Evolutionary conservation across 768 basidiomycete species (phyloP).

Genomic region (Tulasnella sp.): DNA sequence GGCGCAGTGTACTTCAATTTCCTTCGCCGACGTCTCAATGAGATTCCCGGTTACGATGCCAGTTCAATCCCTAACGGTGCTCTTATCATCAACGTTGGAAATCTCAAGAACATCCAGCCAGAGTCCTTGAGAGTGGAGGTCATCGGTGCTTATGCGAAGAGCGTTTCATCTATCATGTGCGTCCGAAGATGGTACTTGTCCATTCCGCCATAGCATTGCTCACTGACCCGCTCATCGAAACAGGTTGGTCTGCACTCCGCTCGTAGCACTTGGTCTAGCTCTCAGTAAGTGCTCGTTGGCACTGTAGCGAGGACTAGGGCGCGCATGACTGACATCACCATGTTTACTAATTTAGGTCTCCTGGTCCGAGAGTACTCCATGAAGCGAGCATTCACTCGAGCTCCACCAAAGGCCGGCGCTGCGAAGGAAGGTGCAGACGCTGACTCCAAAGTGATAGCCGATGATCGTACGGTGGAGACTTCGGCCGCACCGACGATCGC

Average conservation of each 20-base stretch:
- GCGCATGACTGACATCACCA: neutral
- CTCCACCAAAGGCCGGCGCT: slow-evolving; percentile 36
- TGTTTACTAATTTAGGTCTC: slow-evolving; percentile 48
- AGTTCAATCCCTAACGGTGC: neutral
- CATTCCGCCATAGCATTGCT: neutral
- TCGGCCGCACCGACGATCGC: slow-evolving; percentile 7
- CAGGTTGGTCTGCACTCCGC: slow-evolving; percentile 35
- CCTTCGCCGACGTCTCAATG: slow-evolving; percentile 34
- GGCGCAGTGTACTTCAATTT: slow-evolving; percentile 40
- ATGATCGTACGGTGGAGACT: neutral
- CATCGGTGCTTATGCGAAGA: slow-evolving; percentile 29
- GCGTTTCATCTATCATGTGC: slow-evolving; percentile 36
- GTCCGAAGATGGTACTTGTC: neutral
- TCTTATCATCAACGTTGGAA: slow-evolving; percentile 31
- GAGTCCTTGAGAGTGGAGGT: slow-evolving; percentile 36
- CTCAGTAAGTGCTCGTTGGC: slow-evolving; percentile 43
- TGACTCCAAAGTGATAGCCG: neutral
- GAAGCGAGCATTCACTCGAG: slow-evolving; percentile 53
- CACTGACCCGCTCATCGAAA: neutral
- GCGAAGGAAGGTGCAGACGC: neutral
- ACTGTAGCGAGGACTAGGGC: neutral
- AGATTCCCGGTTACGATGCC: slow-evolving; percentile 33
- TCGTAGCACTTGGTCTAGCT: slow-evolving; percentile 35
- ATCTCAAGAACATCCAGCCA: slow-evolving; percentile 30
- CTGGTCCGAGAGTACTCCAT: slow-evolving; percentile 65